phyloP scores from a whole-genome alignment of 352 stramenopile species.

The Hyphochytrium catenoides region DNA sequence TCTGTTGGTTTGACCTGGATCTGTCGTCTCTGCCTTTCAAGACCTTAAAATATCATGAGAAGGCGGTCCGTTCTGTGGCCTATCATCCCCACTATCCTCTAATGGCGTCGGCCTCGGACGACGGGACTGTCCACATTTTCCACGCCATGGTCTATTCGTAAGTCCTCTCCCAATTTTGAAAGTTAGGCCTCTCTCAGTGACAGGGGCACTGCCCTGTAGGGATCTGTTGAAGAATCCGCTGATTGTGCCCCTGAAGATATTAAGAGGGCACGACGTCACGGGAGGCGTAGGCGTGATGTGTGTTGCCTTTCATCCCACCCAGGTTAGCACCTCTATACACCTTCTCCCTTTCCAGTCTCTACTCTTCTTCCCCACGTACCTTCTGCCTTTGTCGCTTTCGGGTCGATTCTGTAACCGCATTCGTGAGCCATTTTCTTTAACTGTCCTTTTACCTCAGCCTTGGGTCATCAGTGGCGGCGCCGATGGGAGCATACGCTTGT shows the following conservation, averaged over 20 bases:
- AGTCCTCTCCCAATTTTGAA: conserved; percentile 12
- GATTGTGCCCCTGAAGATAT: conserved; percentile 97
- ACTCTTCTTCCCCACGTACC: no score
- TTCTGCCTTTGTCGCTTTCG: neutral
- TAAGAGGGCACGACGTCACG: conserved; percentile 75
- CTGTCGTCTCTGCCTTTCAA: conserved; percentile 92
- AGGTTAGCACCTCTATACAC: conserved; percentile 29
- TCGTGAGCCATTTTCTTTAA: neutral
- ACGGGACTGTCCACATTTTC: conserved; percentile 97
- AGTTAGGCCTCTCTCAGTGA: no score
- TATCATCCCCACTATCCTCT: conserved; percentile 92
- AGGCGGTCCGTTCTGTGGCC: conserved; percentile 75
- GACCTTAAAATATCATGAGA: conserved; percentile 96
- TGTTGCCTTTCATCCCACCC: conserved; percentile 86
- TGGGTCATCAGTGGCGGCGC: conserved; percentile 81
- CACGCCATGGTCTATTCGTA: conserved; percentile 96
- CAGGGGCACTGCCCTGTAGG: conserved; percentile 18
- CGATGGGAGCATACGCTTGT: conserved; percentile 83
- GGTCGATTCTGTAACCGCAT: conserved; percentile 16
- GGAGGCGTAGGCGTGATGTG: conserved; percentile 84
- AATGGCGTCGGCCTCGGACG: conserved; percentile 94
- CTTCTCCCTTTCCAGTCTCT: no score
- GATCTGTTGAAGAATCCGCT: conserved; percentile 97
- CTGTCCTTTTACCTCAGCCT: conserved; percentile 17
- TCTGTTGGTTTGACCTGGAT: conserved; percentile 99